A percentile compares a stretch with the other conserved stretches of the same genome.
These are phyloP conservation scores for Pisolithus thermaeus DNA, from an alignment of 1,284 basidiomycete genomes.

Conservation along the genomic window DNA sequence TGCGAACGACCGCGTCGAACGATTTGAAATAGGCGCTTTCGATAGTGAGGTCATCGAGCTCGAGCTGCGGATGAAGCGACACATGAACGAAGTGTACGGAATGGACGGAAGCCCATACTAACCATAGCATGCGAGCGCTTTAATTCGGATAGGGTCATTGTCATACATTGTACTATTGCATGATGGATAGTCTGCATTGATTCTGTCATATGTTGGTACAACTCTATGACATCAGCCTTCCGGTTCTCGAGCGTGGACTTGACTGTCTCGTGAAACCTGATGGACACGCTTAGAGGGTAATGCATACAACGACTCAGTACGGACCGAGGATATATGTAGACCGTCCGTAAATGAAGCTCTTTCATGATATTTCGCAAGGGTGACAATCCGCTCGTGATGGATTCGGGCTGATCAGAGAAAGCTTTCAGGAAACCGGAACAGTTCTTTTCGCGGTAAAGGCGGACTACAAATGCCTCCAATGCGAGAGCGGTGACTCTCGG, in stretches of 20 bases:
- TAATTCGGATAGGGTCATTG: conserved; percentile 83
- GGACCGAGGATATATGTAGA: conserved; percentile 89
- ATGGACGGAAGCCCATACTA: conserved; percentile 26
- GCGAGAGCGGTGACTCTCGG: conserved; percentile 77
- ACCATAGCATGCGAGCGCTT: conserved; percentile 77
- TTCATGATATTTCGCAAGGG: conserved; percentile 91
- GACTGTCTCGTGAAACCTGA: conserved; percentile 85
- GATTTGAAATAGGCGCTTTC: conserved; percentile 94
- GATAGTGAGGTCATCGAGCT: conserved; percentile 89
- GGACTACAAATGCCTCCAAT: conserved; percentile 86
- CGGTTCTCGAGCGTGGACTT: conserved; percentile 76
- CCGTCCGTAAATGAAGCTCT: conserved; percentile 82
- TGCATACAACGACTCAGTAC: conserved; percentile 12
- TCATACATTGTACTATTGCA: conserved; percentile 94
- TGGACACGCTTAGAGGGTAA: background rate
- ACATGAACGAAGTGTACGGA: background rate
- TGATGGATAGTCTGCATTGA: conserved; percentile 90
- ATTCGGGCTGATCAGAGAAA: conserved; percentile 94
- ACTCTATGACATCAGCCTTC: conserved; percentile 87
- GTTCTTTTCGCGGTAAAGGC: conserved; percentile 86
- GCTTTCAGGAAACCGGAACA: conserved; percentile 90
- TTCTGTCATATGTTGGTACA: conserved; percentile 84
- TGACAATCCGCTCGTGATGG: conserved; percentile 87
- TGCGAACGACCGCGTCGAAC: conserved; percentile 87
- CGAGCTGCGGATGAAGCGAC: conserved; percentile 52